phyloP scores from a whole-genome alignment of 495 filamentous ascomycete species.

The Rusavskia elegans region DNA sequence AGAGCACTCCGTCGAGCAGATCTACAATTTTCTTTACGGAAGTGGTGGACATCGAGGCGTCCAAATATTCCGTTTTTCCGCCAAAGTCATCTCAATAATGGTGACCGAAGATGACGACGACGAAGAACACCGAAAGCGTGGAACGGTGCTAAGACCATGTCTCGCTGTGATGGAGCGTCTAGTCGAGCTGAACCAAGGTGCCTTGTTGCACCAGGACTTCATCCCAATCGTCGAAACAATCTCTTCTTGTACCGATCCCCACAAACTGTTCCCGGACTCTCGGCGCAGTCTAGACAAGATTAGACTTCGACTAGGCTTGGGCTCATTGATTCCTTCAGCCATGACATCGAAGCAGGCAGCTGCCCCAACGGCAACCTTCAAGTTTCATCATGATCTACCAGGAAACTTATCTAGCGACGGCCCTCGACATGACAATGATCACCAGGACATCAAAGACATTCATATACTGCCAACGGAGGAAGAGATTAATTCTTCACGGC shows the following conservation, averaged over 20 bases:
- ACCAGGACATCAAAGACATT: slow-evolving; percentile 40
- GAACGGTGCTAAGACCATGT: slow-evolving; percentile 13
- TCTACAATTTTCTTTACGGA: slow-evolving; percentile 43
- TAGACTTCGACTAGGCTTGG: slow-evolving; percentile 3
- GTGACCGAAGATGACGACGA: too few relatives aligned
- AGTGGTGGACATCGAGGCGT: slow-evolving; percentile 27
- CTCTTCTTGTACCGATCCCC: slow-evolving; percentile 11
- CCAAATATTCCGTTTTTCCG: slow-evolving; percentile 20
- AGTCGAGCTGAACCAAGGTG: slow-evolving; percentile 18
- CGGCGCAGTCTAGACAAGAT: slow-evolving; percentile 8
- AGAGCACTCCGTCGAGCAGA: slow-evolving; percentile 35
- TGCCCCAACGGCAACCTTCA: slow-evolving; percentile 3
- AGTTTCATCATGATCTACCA: slow-evolving; percentile 9
- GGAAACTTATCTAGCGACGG: slow-evolving; percentile 10
- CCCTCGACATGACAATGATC: slow-evolving; percentile 51
- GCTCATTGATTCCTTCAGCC: slow-evolving; percentile 3
- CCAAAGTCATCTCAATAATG: too few relatives aligned
- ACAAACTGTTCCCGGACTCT: slow-evolving; percentile 10
- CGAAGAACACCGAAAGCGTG: too few relatives aligned
- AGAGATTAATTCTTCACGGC: slow-evolving; percentile 36
- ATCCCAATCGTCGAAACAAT: slow-evolving; percentile 15
- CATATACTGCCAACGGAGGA: slow-evolving; percentile 44
- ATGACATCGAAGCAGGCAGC: neutral
- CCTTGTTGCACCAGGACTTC: slow-evolving; percentile 15
- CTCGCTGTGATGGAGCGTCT: slow-evolving; percentile 16